These are phyloP conservation scores for Globisporangium radiosum DNA, from an alignment of 352 stramenopile genomes.

Conservation along the genomic window DNA sequence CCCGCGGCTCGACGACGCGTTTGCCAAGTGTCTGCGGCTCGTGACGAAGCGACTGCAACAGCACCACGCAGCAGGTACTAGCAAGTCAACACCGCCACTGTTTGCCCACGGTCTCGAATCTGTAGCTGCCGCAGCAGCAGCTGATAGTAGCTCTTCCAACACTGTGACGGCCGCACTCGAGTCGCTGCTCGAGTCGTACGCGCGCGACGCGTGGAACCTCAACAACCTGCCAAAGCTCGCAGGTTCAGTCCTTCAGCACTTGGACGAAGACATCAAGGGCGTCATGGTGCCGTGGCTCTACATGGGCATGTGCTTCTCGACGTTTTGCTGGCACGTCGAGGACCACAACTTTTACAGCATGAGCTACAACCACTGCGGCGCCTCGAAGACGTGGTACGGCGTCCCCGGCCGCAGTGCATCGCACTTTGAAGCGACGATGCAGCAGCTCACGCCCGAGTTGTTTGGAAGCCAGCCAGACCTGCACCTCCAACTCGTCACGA, in stretches of 20 bases:
- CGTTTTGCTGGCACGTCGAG: conserved; percentile 99
- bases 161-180: conserved; percentile 23
- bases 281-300: conserved; percentile 99
- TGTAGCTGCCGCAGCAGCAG: conserved; percentile 10
- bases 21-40: conserved; percentile 43
- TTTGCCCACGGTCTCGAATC: conserved; percentile 51
- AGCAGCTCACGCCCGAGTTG: conserved; percentile 90
- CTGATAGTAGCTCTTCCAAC: no score
- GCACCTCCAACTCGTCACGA: conserved; percentile 89
- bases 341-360: conserved; percentile 99
- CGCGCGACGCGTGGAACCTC: conserved; percentile 93
- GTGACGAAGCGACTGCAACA: conserved; percentile 50
- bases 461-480: conserved; percentile 95
- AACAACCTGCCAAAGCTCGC: conserved; percentile 96
- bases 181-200: conserved; percentile 66
- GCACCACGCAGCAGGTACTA: conserved; percentile 24
- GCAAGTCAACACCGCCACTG: conserved; percentile 15
- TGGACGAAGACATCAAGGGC: conserved; percentile 97
- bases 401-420: conserved; percentile 89
- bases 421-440: conserved; percentile 88
- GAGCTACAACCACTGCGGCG: conserved; percentile 97
- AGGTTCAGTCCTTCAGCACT: conserved; percentile 92
- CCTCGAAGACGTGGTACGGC: conserved; percentile 98
- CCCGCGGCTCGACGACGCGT: conserved; percentile 44
- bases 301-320: conserved; percentile 97